Evolutionary conservation across 352 stramenopile species (phyloP).

Genomic region (Pythium periplocum): DNA sequence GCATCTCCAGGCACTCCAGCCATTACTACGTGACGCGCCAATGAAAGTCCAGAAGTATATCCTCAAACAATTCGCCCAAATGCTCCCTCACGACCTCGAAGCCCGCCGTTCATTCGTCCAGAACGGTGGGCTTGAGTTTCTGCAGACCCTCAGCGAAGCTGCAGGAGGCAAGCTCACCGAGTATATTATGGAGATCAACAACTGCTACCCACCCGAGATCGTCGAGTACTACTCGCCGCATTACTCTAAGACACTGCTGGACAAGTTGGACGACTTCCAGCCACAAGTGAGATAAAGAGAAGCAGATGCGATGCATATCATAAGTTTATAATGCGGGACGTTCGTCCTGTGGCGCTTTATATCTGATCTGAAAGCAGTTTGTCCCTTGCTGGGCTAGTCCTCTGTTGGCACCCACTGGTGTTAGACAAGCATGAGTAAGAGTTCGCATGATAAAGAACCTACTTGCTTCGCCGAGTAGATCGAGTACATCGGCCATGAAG

Average conservation of each 20-base stretch:
- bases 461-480: constrained; percentile 79
- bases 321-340: too few species aligned
- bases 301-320: neutral
- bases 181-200: constrained; percentile 95
- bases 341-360: too few species aligned
- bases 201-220: constrained; percentile 94
- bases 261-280: constrained; percentile 95
- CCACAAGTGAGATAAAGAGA: constrained; percentile 72
- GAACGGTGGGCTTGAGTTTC: constrained; percentile 90
- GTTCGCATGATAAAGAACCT: constrained; percentile 6
- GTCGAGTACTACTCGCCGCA: constrained; percentile 96
- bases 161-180: constrained; percentile 92
- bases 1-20: constrained; percentile 90
- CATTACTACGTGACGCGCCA: constrained; percentile 87
- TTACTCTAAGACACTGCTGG: constrained; percentile 94
- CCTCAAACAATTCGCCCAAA: constrained; percentile 93
- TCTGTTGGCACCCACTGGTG: too few species aligned
- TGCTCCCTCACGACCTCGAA: constrained; percentile 92
- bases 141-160: constrained; percentile 90
- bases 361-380: too few species aligned
- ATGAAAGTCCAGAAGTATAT: constrained; percentile 97
- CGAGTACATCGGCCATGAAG: constrained; percentile 91
- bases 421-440: too few species aligned
- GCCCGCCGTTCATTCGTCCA: constrained; percentile 90
- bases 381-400: too few species aligned